Evolutionary conservation across 768 basidiomycete species (phyloP).

Genomic region (Multifurca ochricompacta): DNA sequence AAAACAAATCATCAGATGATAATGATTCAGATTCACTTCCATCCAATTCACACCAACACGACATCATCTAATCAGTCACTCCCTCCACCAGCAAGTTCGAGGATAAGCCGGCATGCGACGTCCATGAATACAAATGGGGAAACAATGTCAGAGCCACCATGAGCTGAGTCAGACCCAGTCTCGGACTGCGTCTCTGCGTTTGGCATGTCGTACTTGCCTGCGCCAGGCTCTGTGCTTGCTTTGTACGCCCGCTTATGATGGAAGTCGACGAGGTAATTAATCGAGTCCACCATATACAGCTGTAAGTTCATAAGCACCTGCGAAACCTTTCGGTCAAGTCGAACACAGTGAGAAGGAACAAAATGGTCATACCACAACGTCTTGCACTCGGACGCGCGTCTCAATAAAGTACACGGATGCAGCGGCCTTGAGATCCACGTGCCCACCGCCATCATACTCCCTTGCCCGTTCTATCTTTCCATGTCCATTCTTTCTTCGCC

Average conservation of each 20-base stretch:
- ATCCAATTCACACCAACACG: no score
- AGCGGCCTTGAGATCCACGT: slow-evolving; percentile 57
- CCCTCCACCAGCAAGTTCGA: slow-evolving; percentile 79
- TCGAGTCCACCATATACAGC: slow-evolving; percentile 90
- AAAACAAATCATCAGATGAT: no score
- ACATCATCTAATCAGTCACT: neutral
- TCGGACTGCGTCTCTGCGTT: slow-evolving; percentile 44
- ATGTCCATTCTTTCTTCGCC: slow-evolving; percentile 29
- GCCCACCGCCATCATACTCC: slow-evolving; percentile 51
- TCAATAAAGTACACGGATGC: slow-evolving; percentile 87
- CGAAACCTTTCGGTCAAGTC: neutral
- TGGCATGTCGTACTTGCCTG: slow-evolving; percentile 64
- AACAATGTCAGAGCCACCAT: slow-evolving; percentile 54
- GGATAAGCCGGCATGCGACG: slow-evolving; percentile 85
- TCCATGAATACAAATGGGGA: slow-evolving; percentile 97
- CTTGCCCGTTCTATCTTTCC: slow-evolving; percentile 53
- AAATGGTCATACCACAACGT: slow-evolving; percentile 69
- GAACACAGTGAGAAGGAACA: slow-evolving; percentile 4
- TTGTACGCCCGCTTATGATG: slow-evolving; percentile 93
- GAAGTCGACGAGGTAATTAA: slow-evolving; percentile 97
- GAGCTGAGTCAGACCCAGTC: slow-evolving; percentile 47
- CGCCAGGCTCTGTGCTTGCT: slow-evolving; percentile 58
- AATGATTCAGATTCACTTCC: no score
- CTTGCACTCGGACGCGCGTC: slow-evolving; percentile 81
- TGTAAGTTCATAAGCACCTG: slow-evolving; percentile 97